Conservation (phyloP, 345 rosid genomes). For the Clarkia xantiana region DNA sequence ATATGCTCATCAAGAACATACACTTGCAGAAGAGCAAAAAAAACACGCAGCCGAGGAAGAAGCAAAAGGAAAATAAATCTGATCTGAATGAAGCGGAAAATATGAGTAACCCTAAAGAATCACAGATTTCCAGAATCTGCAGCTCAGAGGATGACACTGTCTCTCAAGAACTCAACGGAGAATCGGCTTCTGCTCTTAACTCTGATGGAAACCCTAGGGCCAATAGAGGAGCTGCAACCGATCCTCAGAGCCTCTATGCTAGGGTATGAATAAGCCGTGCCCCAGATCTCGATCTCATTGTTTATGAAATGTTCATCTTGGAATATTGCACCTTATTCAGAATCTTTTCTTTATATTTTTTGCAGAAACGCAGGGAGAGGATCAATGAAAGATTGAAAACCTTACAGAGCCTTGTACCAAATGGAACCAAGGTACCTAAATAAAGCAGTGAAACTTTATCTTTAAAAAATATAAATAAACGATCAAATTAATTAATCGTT, state of each 20-base stretch:
- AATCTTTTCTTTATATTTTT: not conserved
- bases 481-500: too few species aligned
- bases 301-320: not conserved
- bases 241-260: constrained; percentile 93
- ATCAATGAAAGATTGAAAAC: constrained; percentile 67
- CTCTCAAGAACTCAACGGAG: constrained; percentile 27
- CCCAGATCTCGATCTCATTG: not conserved
- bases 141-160: constrained; percentile 54
- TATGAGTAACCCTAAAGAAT: constrained; percentile 30
- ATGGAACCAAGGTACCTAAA: constrained; percentile 50
- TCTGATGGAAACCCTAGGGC: constrained; percentile 57
- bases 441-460: too few species aligned
- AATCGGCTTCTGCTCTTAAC: constrained; percentile 24
- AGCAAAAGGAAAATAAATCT: constrained; percentile 19
- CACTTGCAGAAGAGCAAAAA: constrained; percentile 18
- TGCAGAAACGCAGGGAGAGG: constrained; percentile 80
- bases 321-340: not conserved
- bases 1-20: not conserved
- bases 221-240: constrained; percentile 71
- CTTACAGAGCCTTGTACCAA: constrained; percentile 78
- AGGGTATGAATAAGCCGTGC: constrained; percentile 37
- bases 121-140: constrained; percentile 36
- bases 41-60: constrained; percentile 26
- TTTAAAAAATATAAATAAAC: too few species aligned
- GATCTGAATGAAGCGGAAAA: constrained; percentile 19